Conservation (phyloP, 371 early-diverging fungal genomes). For the Mortierella polycephala region DNA sequence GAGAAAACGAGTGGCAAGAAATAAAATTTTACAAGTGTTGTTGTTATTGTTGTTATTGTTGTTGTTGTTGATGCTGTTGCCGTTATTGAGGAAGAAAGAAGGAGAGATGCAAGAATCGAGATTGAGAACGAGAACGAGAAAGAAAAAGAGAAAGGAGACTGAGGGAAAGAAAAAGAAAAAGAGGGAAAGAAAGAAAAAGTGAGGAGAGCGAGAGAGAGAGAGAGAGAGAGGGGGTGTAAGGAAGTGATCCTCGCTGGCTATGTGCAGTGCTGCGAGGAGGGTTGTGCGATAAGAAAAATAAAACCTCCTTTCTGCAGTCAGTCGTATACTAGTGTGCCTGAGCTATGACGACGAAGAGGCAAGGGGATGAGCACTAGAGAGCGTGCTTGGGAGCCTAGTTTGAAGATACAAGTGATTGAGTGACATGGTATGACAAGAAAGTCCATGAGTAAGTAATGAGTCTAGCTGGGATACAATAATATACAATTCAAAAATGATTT, state of each 20-base stretch:
- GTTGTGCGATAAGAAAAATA: background rate
- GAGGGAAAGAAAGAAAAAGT: background rate
- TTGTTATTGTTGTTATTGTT: too few relatives aligned
- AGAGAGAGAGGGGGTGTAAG: too few relatives aligned
- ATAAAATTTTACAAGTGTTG: too few relatives aligned
- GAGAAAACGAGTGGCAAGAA: too few relatives aligned
- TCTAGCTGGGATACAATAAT: too few relatives aligned
- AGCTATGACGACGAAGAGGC: slow-evolving; percentile 1
- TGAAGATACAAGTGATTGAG: background rate
- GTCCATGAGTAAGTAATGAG: background rate
- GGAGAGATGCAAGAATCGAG: background rate
- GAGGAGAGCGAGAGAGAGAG: slow-evolving; percentile 1
- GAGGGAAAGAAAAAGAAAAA: slow-evolving; percentile 1
- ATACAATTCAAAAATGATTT: too few relatives aligned
- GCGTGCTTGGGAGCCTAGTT: slow-evolving; percentile 2
- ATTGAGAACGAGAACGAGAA: background rate
- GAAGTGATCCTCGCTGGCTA: too few relatives aligned
- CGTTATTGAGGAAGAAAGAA: slow-evolving; percentile 4
- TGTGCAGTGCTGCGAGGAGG: too few relatives aligned
- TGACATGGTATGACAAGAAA: slow-evolving; percentile 1
- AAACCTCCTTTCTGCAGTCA: slow-evolving; percentile 1
- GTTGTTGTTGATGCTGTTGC: too few relatives aligned
- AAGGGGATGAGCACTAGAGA: slow-evolving; percentile 4
- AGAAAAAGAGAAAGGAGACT: background rate
- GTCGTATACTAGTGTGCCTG: slow-evolving; percentile 1